phyloP scores from a whole-genome alignment of 345 rosid genomes.

The Abelmoschus esculentus region DNA sequence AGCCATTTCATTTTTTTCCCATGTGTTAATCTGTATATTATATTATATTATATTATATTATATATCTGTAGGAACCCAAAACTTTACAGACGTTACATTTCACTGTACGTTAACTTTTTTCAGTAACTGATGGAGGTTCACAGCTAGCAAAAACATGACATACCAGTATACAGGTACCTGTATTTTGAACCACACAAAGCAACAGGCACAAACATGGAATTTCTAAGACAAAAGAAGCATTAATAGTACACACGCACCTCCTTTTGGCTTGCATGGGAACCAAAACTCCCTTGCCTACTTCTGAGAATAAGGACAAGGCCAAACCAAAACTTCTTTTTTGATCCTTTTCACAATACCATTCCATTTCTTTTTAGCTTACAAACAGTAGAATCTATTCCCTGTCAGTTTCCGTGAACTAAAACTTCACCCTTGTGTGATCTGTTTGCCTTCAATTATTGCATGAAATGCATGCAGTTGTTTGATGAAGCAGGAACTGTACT shows the following conservation, averaged over 20 bases:
- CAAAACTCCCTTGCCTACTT: neutral
- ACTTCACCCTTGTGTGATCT: neutral
- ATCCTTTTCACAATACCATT: neutral
- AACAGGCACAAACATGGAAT: neutral
- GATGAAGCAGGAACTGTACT: neutral
- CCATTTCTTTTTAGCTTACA: no score
- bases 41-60: neutral
- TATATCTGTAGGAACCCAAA: neutral
- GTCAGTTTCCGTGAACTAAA: neutral
- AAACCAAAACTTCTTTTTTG: neutral
- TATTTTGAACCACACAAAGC: neutral
- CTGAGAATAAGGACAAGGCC: slow-evolving; percentile 2
- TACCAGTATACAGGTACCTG: no score
- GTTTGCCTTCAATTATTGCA: slow-evolving; percentile 13
- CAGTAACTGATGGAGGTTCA: neutral
- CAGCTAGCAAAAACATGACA: neutral
- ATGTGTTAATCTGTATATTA: neutral
- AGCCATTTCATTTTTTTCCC: slow-evolving; percentile 4
- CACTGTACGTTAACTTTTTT: neutral
- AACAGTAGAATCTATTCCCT: neutral
- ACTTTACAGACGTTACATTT: neutral
- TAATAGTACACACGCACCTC: neutral
- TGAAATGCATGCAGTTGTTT: neutral
- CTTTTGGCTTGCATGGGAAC: no score
- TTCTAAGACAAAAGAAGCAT: neutral